phyloP scores from a whole-genome alignment of 768 basidiomycete genomes.

The Hebeloma cylindrosporum region DNA sequence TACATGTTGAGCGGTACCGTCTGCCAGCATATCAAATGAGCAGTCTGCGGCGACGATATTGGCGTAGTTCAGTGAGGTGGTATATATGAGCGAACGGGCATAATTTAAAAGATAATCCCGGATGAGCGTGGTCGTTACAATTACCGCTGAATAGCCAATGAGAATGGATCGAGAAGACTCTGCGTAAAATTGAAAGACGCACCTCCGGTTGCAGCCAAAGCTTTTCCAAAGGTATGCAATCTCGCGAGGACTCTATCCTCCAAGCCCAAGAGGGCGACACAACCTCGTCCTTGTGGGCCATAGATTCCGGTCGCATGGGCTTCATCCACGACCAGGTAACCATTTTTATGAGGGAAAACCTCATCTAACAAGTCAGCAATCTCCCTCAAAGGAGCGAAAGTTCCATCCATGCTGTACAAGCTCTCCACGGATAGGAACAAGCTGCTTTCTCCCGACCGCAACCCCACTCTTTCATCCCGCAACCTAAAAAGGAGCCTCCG shows the following conservation, averaged over 20 bases:
- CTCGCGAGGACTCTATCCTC: conserved; percentile 72
- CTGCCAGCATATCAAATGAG: conserved; percentile 75
- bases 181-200: conserved; percentile 27
- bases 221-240: conserved; percentile 93
- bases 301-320: conserved; percentile 94
- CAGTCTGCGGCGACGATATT: conserved; percentile 75
- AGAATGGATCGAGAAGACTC: not conserved
- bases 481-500: conserved; percentile 43
- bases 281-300: conserved; percentile 72
- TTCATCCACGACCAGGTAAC: conserved; percentile 83
- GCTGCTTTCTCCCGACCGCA: conserved; percentile 41
- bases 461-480: conserved; percentile 31
- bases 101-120: conserved; percentile 90
- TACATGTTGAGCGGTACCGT: conserved; percentile 64
- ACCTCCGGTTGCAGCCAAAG: conserved; percentile 85
- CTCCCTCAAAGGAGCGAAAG: conserved; percentile 70
- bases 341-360: conserved; percentile 60
- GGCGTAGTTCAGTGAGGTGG: conserved; percentile 77
- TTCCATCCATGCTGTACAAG: conserved; percentile 96
- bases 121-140: conserved; percentile 70
- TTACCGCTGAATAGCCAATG: conserved; percentile 54
- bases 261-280: conserved; percentile 69
- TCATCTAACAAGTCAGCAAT: conserved; percentile 66
- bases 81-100: conserved; percentile 88
- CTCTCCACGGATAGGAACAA: conserved; percentile 87